A percentile compares a stretch with the other conserved stretches of the same genome.
Conservation (phyloP, 257 asterid species). For the Lantana camara region DNA sequence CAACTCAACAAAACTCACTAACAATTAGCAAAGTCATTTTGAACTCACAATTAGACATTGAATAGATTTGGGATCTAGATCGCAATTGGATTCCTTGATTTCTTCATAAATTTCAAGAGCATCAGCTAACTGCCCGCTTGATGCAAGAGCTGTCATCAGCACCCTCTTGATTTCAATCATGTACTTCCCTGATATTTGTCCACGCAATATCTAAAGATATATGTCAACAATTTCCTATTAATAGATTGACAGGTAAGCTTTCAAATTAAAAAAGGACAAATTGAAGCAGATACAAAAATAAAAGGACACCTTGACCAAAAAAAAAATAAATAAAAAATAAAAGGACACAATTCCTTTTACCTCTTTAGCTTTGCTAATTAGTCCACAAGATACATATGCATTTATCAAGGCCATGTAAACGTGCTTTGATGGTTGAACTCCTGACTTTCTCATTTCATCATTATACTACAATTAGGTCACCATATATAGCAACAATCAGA, state of each 20-base stretch:
- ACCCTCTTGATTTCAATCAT: slow-evolving; percentile 64
- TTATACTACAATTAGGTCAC: slow-evolving; percentile 51
- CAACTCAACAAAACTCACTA: slow-evolving; percentile 8
- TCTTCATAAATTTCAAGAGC: slow-evolving; percentile 74
- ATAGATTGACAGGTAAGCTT: slow-evolving; percentile 7
- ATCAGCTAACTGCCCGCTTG: slow-evolving; percentile 68
- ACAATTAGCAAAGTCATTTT: slow-evolving; percentile 10
- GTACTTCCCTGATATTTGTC: slow-evolving; percentile 49
- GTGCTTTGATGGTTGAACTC: slow-evolving; percentile 59
- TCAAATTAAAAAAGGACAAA: slow-evolving; percentile 13
- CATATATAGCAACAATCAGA: slow-evolving; percentile 37
- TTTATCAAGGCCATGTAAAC: slow-evolving; percentile 79
- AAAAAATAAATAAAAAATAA: too few relatives aligned
- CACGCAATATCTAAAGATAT: slow-evolving; percentile 57
- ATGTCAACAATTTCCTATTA: slow-evolving; percentile 24
- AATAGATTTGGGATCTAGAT: slow-evolving; percentile 65
- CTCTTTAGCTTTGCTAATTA: slow-evolving; percentile 74
- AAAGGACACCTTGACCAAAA: too few relatives aligned
- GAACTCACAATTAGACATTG: slow-evolving; percentile 71
- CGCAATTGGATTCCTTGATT: slow-evolving; percentile 51
- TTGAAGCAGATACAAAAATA: slow-evolving; percentile 21
- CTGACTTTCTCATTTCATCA: slow-evolving; percentile 53
- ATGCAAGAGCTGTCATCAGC: slow-evolving; percentile 86
- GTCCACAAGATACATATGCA: slow-evolving; percentile 85
- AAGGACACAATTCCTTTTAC: slow-evolving; percentile 35